Base-by-base conservation (phyloP, 768 basidiomycete species). In the Sporobolomyces pararoseus region DNA sequence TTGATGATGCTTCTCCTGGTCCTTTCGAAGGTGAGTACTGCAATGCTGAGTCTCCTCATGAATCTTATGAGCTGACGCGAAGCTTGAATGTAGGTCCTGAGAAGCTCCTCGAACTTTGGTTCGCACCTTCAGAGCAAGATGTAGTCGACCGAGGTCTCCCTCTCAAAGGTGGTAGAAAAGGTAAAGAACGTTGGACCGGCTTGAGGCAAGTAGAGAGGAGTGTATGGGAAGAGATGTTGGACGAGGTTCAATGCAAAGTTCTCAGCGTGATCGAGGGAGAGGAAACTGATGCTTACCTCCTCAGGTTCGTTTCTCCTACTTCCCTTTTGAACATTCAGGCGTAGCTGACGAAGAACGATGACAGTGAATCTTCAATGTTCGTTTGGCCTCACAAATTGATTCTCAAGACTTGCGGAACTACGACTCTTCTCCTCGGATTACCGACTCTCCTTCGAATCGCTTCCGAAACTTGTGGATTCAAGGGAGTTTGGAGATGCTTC, bases 401-500 rank as follows among this genome's bases (percentile, higher is more conserved):
- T 76, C 86, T 99, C 78, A 99, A 99, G 81, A 99, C 96, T 17
- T 99, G 96, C 80, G 96, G 96, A 31, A 99, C 96, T 5, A 99
- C 96, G 7, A 87, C 98, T 70, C 97, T 98, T 81, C 88, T 99
- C 57, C 84, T 95, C 71, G 96, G 96, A 17, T 84, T 99, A 59
- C 91, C 92, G 27, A 86, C 91, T 66, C 95, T 99, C 76, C 89
- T 99, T 68, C 88, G 92, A 76, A 95, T 98, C 77, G 96, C 96
- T 2, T 72, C 76, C 64, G 76, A 79, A 70, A 79, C 78, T 52
- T 81, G 81, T 74, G 80, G 80, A 0, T 78, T 80, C 72, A 82
- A 82, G 31, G 83, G 84, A 39, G 90, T 97, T 37, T 86, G 91
- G 80, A 86, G 91, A 70, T 92, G 90, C 80, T 99, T 98, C 83